These are phyloP conservation scores for Ustilago trichophora DNA, from an alignment of 1,284 basidiomycete species.

Conservation along the genomic window DNA sequence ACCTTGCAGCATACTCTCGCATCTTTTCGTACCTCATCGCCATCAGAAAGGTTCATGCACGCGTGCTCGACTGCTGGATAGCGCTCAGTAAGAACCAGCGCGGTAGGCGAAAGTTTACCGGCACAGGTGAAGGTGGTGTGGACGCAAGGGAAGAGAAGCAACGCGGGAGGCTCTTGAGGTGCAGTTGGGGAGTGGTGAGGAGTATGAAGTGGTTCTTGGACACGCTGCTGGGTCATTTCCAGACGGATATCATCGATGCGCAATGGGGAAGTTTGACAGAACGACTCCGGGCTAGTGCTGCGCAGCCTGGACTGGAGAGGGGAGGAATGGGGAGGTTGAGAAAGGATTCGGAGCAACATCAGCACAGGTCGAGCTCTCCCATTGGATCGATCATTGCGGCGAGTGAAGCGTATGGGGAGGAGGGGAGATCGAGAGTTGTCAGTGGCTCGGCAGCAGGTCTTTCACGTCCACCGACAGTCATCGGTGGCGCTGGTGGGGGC, in stretches of 20 bases:
- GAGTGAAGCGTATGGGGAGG: conserved; percentile 30
- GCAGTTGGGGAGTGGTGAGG: conserved; percentile 83
- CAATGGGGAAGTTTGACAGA: conserved; percentile 78
- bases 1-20: conserved; percentile 78
- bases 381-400: conserved; percentile 14
- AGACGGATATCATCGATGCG: conserved; percentile 87
- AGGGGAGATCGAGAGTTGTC: conserved; percentile 8
- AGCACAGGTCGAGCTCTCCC: conserved; percentile 6
- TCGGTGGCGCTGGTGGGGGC: conserved; percentile 10
- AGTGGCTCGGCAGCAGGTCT: conserved; percentile 13
- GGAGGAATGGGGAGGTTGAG: conserved; percentile 4
- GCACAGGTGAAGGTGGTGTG: conserved; percentile 83
- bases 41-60: conserved; percentile 80
- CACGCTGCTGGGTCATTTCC: conserved; percentile 72
- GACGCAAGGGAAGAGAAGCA: conserved; percentile 72
- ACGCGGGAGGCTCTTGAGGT: conserved; percentile 73
- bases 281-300: conserved; percentile 67
- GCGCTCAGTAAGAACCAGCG: conserved; percentile 83
- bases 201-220: conserved; percentile 92
- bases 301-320: neutral
- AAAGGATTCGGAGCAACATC: conserved; percentile 31
- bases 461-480: conserved; percentile 17
- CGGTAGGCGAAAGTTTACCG: conserved; percentile 81
- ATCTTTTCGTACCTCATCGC: conserved; percentile 85
- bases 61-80: conserved; percentile 82